Percentiles rank a stretch among this genome's conserved stretches.
Conservation (phyloP, 2,329 filamentous ascomycete genomes). For the Podosphaera leucotricha region DNA sequence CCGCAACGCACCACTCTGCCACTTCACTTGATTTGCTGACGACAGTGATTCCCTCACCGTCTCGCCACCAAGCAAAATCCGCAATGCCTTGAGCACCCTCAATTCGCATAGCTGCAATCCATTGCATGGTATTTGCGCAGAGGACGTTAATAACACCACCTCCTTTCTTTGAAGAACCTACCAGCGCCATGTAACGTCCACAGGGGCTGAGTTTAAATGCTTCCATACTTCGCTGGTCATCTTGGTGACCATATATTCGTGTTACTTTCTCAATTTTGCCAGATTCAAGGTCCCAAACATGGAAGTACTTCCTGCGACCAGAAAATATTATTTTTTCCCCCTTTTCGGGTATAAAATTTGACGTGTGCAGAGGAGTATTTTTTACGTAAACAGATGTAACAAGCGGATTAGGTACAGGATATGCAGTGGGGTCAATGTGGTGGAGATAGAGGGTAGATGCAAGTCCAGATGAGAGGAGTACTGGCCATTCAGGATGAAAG, state of each 20-base stretch:
- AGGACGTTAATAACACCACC: constrained; percentile 76
- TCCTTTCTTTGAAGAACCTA: constrained; percentile 59
- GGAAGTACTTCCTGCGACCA: constrained; percentile 74
- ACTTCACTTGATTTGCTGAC: constrained; percentile 72
- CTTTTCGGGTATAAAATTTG: constrained; percentile 49
- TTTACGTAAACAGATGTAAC: constrained; percentile 76
- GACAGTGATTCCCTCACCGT: constrained; percentile 60
- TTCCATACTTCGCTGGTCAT: constrained; percentile 81
- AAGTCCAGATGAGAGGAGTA: constrained; percentile 72
- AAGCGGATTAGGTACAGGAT: constrained; percentile 62
- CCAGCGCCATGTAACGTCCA: constrained; percentile 63
- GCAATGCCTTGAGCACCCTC: constrained; percentile 66
- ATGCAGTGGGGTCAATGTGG: constrained; percentile 56
- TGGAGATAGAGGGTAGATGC: constrained; percentile 73
- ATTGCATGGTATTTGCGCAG: constrained; percentile 59
- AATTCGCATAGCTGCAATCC: constrained; percentile 61
- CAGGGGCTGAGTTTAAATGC: constrained; percentile 69
- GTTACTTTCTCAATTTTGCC: constrained; percentile 66
- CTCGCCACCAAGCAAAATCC: constrained; percentile 83
- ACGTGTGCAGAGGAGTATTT: constrained; percentile 61
- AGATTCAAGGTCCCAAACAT: constrained; percentile 71
- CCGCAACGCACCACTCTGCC: constrained; percentile 60
- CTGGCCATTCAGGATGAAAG: constrained; percentile 73
- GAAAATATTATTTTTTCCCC: constrained; percentile 72
- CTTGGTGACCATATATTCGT: constrained; percentile 47